Conservation (phyloP, 2,329 filamentous ascomycete genomes). For the Colletotrichum sp. region DNA sequence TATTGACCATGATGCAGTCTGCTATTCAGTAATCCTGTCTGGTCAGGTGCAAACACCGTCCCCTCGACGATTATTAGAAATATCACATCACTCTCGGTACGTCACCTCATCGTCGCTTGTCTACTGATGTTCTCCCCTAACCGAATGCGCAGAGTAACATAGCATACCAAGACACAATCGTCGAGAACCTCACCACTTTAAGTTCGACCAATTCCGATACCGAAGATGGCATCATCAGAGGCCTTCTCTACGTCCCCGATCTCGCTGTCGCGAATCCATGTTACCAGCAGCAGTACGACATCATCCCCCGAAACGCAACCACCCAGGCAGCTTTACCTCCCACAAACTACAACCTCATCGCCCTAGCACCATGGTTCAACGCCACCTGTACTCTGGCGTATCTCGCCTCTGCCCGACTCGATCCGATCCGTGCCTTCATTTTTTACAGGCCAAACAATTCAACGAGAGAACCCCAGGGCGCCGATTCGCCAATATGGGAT, state of each 20-base stretch:
- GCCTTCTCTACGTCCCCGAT: constrained; percentile 85
- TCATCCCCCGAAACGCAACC: constrained; percentile 78
- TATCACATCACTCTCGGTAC: constrained; percentile 60
- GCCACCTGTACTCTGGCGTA: constrained; percentile 76
- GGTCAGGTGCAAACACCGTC: constrained; percentile 52
- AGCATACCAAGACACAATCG: constrained; percentile 57
- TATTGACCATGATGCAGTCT: constrained; percentile 42
- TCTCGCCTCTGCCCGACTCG: constrained; percentile 63
- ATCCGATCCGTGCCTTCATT: constrained; percentile 66
- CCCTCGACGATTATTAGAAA: constrained; percentile 62
- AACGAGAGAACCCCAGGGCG: constrained; percentile 67
- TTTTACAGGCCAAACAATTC: constrained; percentile 66
- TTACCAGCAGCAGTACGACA: constrained; percentile 63
- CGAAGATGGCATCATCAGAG: constrained; percentile 68
- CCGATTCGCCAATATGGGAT: constrained; percentile 71
- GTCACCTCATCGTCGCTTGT: constrained; percentile 28
- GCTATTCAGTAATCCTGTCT: constrained; percentile 65
- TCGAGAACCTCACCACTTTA: constrained; percentile 74
- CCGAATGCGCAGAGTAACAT: constrained; percentile 36
- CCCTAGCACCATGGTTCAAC: constrained; percentile 86
- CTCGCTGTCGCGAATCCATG: constrained; percentile 66
- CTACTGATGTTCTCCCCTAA: background rate
- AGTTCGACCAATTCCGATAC: constrained; percentile 69
- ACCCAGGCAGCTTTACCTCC: constrained; percentile 71
- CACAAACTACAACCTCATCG: constrained; percentile 76